phyloP scores from a whole-genome alignment of 2,329 filamentous ascomycete genomes.

The Alternaria angustiovoidea region DNA sequence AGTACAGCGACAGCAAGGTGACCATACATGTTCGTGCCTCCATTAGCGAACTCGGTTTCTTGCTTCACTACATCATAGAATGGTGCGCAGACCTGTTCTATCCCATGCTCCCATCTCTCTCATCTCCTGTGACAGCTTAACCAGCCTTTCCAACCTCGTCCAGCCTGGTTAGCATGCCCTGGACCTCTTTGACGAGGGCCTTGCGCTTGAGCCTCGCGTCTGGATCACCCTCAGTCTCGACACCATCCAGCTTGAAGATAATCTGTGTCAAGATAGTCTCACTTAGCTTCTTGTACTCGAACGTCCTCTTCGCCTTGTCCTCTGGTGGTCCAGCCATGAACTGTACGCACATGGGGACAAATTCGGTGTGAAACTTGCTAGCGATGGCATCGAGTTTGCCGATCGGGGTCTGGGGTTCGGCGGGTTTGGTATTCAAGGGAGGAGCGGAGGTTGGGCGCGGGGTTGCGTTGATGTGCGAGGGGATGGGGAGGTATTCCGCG shows the following conservation, averaged over 20 bases:
- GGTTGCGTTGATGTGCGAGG: conserved; percentile 43
- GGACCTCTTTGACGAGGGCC: conserved; percentile 75
- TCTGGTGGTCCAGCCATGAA: conserved; percentile 70
- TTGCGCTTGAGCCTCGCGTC: conserved; percentile 72
- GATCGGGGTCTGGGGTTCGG: conserved; percentile 43
- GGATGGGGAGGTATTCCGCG: conserved; percentile 50
- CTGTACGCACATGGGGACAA: conserved; percentile 70
- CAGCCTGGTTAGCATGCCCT: conserved; percentile 70
- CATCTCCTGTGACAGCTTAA: conserved; percentile 8
- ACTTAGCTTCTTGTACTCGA: conserved; percentile 77
- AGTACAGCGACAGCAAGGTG: background rate
- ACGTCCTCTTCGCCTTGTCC: conserved; percentile 68
- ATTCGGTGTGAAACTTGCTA: conserved; percentile 68
- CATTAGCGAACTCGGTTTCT: background rate
- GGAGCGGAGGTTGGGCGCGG: conserved; percentile 46
- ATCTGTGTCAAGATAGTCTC: conserved; percentile 81
- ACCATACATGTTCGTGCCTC: background rate
- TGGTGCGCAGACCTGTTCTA: background rate
- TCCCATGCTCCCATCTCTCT: background rate
- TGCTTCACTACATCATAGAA: background rate
- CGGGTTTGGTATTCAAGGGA: conserved; percentile 39
- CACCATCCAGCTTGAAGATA: conserved; percentile 76
- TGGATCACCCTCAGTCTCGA: conserved; percentile 74
- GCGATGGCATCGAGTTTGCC: conserved; percentile 74
- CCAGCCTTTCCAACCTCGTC: conserved; percentile 58